A percentile compares a stretch with the other conserved stretches of the same genome.
phyloP scores from a whole-genome alignment of 2,329 filamentous ascomycete species.

The Seiridium unicorne region DNA sequence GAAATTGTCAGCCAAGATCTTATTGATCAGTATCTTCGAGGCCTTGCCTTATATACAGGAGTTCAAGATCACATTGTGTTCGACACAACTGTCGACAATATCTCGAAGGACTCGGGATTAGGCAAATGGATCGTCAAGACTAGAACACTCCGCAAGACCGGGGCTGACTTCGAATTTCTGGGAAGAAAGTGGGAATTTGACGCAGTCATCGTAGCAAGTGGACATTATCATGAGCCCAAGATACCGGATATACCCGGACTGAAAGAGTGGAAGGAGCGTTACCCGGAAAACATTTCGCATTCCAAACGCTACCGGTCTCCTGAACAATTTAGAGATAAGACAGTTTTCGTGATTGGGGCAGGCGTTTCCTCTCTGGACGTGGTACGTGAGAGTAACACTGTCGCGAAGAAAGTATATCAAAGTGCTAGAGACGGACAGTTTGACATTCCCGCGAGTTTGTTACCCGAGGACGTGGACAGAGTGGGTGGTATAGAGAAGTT shows the following conservation, averaged over 20 bases:
- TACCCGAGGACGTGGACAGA: constrained; percentile 52
- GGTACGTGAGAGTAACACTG: constrained; percentile 33
- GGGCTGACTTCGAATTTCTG: constrained; percentile 20
- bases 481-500: constrained; percentile 51
- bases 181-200: constrained; percentile 49
- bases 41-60: constrained; percentile 48
- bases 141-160: constrained; percentile 34
- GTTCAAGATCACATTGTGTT: constrained; percentile 51
- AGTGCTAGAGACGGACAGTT: constrained; percentile 60
- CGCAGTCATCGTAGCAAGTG: constrained; percentile 63
- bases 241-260: constrained; percentile 62
- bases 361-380: constrained; percentile 42
- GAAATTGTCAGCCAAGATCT: constrained; percentile 57
- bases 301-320: constrained; percentile 72
- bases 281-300: constrained; percentile 56
- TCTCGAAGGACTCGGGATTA: constrained; percentile 39
- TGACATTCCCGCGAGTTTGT: constrained; percentile 51
- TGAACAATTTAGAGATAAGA: constrained; percentile 53
- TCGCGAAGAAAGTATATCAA: constrained; percentile 39
- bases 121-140: constrained; percentile 51
- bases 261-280: constrained; percentile 51
- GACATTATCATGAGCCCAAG: constrained; percentile 64
- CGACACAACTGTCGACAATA: constrained; percentile 56
- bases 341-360: constrained; percentile 53
- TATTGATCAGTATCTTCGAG: constrained; percentile 60